Conservation (phyloP, 1,284 basidiomycete species). For the Fistulina hepatica region DNA sequence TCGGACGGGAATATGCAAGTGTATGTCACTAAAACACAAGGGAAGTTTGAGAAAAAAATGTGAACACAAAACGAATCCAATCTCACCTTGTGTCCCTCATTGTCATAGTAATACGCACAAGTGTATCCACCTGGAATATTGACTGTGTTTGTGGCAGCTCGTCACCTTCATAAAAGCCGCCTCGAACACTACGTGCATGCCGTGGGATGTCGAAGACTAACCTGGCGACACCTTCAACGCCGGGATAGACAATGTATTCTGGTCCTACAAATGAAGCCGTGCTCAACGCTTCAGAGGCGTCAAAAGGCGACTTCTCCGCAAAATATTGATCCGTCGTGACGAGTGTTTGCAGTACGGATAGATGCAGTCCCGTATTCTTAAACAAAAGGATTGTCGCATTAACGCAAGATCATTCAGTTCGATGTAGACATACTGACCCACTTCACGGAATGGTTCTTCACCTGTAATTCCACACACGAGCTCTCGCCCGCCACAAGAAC, state of each 20-base stretch:
- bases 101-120: constrained; percentile 40
- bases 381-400: constrained; percentile 6
- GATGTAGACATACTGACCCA: constrained; percentile 36
- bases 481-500: constrained; percentile 55
- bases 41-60: no score
- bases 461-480: constrained; percentile 59
- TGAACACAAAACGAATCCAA: constrained; percentile 9
- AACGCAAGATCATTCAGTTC: constrained; percentile 6
- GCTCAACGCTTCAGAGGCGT: constrained; percentile 56
- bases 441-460: constrained; percentile 68
- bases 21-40: constrained; percentile 45
- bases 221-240: constrained; percentile 62
- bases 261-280: constrained; percentile 57
- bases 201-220: constrained; percentile 65
- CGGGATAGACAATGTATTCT: constrained; percentile 61
- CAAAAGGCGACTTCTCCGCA: constrained; percentile 34
- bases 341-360: constrained; percentile 49
- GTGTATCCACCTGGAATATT: constrained; percentile 55
- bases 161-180: constrained; percentile 38
- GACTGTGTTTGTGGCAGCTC: constrained; percentile 28
- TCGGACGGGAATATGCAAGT: constrained; percentile 50
- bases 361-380: constrained; percentile 54
- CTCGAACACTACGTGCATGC: constrained; percentile 47
- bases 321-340: constrained; percentile 36
- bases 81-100: constrained; percentile 55